A percentile compares a stretch with the other conserved stretches of the same genome.
phyloP scores from a whole-genome alignment of 148 eudicot species.

The Silene conica region DNA sequence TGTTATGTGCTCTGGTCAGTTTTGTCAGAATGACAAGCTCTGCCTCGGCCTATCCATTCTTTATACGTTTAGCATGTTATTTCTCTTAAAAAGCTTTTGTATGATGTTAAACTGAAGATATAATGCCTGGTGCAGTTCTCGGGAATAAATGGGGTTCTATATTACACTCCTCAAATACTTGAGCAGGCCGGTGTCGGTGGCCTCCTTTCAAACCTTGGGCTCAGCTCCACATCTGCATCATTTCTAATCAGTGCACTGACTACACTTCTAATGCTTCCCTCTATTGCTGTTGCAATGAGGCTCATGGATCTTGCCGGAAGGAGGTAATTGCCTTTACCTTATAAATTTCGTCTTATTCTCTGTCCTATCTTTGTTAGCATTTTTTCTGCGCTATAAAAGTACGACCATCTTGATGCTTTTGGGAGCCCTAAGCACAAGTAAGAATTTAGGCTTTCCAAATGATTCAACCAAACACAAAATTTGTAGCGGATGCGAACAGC shows the following conservation, averaged over 20 bases:
- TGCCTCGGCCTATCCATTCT: neutral
- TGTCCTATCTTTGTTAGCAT: neutral
- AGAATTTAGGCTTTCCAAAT: neutral
- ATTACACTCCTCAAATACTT: constrained; percentile 58
- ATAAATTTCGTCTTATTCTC: neutral
- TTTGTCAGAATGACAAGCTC: neutral
- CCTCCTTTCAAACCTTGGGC: constrained; percentile 48
- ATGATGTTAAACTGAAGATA: constrained; percentile 3
- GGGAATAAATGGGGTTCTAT: constrained; percentile 54
- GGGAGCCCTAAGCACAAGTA: neutral
- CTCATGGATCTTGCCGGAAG: constrained; percentile 59
- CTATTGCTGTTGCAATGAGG: constrained; percentile 61
- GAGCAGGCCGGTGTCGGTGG: constrained; percentile 58
- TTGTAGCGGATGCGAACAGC: neutral
- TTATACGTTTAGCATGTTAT: neutral
- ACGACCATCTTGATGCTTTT: neutral
- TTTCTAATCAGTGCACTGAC: constrained; percentile 50
- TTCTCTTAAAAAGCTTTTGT: neutral
- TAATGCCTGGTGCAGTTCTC: constrained; percentile 40
- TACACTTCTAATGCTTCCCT: constrained; percentile 55
- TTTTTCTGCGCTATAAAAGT: neutral
- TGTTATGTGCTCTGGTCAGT: neutral
- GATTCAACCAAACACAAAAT: neutral
- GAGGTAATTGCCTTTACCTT: constrained; percentile 32
- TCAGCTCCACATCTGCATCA: constrained; percentile 41